Percentiles rank a stretch among this genome's conserved stretches.
Conservation (phyloP, 2,329 filamentous ascomycete genomes). For the Whalleya microplaca region DNA sequence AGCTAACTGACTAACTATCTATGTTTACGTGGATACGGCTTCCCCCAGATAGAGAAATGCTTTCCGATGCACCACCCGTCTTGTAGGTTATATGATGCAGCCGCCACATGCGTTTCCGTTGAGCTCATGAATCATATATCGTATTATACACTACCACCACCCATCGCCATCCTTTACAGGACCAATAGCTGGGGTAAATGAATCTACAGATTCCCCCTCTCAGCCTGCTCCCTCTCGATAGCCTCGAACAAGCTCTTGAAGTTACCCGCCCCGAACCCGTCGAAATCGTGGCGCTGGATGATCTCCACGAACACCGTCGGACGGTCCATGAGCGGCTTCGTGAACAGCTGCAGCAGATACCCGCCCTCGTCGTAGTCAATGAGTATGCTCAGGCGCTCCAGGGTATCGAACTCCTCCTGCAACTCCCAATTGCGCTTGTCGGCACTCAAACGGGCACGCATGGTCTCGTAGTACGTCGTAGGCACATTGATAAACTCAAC, state of each 20-base stretch:
- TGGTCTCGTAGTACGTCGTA: slow-evolving; percentile 79
- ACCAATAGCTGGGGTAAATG: not conserved
- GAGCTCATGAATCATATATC: slow-evolving; percentile 11
- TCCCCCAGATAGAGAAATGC: not conserved
- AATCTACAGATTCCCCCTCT: slow-evolving; percentile 76
- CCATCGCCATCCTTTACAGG: not conserved
- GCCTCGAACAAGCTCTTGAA: slow-evolving; percentile 96
- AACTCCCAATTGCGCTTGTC: slow-evolving; percentile 65
- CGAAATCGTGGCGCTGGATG: slow-evolving; percentile 88
- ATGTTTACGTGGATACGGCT: not conserved
- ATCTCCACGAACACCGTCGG: slow-evolving; percentile 97
- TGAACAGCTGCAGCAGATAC: slow-evolving; percentile 78
- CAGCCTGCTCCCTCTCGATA: slow-evolving; percentile 89
- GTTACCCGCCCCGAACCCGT: slow-evolving; percentile 92
- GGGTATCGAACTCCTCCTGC: slow-evolving; percentile 76
- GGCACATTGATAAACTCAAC: slow-evolving; percentile 94
- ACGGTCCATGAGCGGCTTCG: slow-evolving; percentile 89
- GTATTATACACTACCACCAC: not conserved
- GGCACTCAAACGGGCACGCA: slow-evolving; percentile 73
- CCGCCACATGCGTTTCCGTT: slow-evolving; percentile 6
- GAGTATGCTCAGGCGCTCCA: slow-evolving; percentile 80
- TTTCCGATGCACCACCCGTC: not conserved
- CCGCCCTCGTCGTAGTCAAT: slow-evolving; percentile 95
- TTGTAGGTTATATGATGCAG: not conserved
- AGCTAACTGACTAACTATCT: not conserved